Evolutionary conservation across 495 filamentous ascomycete genomes (phyloP).

Genomic region (Xanthoparmelia taractica): DNA sequence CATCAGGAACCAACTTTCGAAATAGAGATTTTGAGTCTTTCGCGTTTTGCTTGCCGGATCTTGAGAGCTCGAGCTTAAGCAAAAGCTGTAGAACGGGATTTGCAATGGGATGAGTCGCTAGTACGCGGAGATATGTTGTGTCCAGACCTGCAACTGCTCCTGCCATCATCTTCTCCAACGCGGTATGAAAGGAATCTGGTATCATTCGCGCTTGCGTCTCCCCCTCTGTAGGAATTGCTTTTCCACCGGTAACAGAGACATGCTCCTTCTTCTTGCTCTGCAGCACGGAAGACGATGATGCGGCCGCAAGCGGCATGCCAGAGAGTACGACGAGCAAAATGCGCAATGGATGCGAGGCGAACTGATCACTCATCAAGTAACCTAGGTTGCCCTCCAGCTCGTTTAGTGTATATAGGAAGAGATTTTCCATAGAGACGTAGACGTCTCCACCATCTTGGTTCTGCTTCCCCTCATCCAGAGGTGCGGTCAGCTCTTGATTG

Average conservation of each 20-base stretch:
- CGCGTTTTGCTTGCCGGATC: constrained; percentile 55
- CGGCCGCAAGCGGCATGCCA: constrained; percentile 62
- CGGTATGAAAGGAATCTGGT: constrained; percentile 66
- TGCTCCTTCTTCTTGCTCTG: constrained; percentile 88
- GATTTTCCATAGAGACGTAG: constrained; percentile 63
- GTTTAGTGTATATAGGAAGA: constrained; percentile 72
- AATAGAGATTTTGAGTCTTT: constrained; percentile 55
- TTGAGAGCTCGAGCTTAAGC: constrained; percentile 70
- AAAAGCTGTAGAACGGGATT: constrained; percentile 86
- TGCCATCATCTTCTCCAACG: constrained; percentile 68
- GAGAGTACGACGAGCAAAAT: constrained; percentile 79
- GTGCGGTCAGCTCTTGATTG: constrained; percentile 57
- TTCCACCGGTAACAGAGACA: constrained; percentile 44
- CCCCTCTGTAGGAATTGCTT: constrained; percentile 21
- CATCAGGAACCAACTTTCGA: constrained; percentile 55
- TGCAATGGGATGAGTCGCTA: constrained; percentile 80
- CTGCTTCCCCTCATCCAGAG: constrained; percentile 33
- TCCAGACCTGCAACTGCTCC: constrained; percentile 64
- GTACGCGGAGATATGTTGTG: constrained; percentile 62
- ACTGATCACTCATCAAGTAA: constrained; percentile 77
- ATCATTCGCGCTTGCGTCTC: constrained; percentile 45
- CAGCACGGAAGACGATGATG: constrained; percentile 58
- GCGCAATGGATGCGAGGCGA: constrained; percentile 84
- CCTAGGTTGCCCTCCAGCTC: constrained; percentile 78
- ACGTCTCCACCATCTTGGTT: constrained; percentile 28